Evolutionary conservation across 78 protist species (phyloP).

Genomic region (Dictyostelium intermedium): DNA sequence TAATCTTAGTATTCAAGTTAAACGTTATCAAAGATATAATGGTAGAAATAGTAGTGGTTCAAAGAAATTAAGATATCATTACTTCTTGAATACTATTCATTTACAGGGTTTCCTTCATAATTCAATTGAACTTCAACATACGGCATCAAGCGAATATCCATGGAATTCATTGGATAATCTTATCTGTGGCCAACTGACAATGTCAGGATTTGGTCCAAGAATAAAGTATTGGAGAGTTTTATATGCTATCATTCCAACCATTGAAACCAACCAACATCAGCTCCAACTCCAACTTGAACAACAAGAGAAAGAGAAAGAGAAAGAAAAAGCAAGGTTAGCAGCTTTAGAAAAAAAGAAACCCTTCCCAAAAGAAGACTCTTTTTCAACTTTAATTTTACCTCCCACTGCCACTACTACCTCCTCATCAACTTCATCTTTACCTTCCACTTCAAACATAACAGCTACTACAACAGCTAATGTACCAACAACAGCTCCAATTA

Average conservation of each 20-base stretch:
- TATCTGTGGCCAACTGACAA: conserved; percentile 47
- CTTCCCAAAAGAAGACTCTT: background rate
- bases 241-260: conserved; percentile 37
- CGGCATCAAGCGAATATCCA: conserved; percentile 32
- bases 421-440: background rate
- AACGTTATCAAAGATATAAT: conserved; percentile 66
- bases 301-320: conserved; percentile 15
- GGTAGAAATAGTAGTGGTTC: background rate
- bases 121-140: conserved; percentile 23
- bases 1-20: conserved; percentile 68
- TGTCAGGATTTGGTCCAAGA: conserved; percentile 4
- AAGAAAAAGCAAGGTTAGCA: background rate
- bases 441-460: background rate
- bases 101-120: background rate
- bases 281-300: background rate
- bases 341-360: background rate
- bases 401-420: background rate
- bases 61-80: conserved; percentile 13
- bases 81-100: conserved; percentile 42
- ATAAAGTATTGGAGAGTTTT: conserved; percentile 50
- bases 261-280: background rate
- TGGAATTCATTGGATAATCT: conserved; percentile 68
- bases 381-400: background rate
- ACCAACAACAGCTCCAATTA: background rate
- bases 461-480: background rate